Evolutionary conservation across 129 eudicot species (phyloP).

Genomic region (Flaveria sonorensis): DNA sequence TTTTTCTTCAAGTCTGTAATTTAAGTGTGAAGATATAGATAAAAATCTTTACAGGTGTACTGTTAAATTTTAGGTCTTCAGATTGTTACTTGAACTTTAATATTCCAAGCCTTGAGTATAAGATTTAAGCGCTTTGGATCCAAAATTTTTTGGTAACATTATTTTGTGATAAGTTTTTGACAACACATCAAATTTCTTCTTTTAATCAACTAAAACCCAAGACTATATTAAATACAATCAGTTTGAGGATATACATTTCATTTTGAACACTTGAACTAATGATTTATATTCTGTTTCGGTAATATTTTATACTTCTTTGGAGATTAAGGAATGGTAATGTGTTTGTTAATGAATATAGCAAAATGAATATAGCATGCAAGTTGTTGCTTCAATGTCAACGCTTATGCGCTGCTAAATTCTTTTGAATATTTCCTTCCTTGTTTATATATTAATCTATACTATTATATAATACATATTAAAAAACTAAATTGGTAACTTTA

Average conservation of each 20-base stretch:
- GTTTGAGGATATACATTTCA: neutral
- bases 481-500: too few relatives aligned
- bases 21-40: too few relatives aligned
- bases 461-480: too few relatives aligned
- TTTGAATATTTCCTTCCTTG: neutral
- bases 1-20: too few relatives aligned
- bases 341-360: constrained; percentile 16
- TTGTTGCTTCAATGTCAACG: constrained; percentile 24
- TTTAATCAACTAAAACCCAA: neutral
- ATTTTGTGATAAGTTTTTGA: too few relatives aligned
- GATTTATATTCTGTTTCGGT: neutral
- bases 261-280: neutral
- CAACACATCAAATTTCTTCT: too few relatives aligned
- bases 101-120: too few relatives aligned
- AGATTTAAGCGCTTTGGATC: too few relatives aligned
- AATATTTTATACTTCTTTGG: neutral
- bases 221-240: neutral
- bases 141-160: too few relatives aligned
- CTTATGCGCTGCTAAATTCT: neutral
- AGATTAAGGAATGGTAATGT: constrained; percentile 19
- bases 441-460: neutral
- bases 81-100: too few relatives aligned
- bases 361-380: constrained; percentile 21
- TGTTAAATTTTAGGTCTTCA: too few relatives aligned
- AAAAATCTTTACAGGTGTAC: too few relatives aligned